Evolutionary conservation across 2,329 filamentous ascomycete species (phyloP), one percentile per base, ranked within the genome.

Genomic region (Diplodia scrobiculata): DNA sequence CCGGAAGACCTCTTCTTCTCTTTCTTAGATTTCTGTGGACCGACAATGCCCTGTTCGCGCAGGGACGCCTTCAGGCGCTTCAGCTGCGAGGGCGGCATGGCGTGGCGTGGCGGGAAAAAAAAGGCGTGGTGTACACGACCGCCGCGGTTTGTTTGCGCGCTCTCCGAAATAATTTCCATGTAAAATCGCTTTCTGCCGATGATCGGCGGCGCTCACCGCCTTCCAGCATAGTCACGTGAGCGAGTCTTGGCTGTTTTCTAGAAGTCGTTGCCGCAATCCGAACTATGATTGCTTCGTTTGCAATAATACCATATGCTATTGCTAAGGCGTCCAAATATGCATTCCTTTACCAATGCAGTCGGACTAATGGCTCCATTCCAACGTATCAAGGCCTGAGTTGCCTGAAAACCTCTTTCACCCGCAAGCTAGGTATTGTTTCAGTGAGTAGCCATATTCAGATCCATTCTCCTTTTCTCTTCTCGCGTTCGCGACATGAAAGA

Each of bases 1-100:
- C 87, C 64, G 84, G 86, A 45, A 9, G 41, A 84, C 74, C 90
- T 87, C 73, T 91, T 91, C 77, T 91, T 92, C 77, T 96, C 91
- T 80, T 97, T 98, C 75, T 98, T 98, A 9, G 93, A 97, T 74
- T 97, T 89, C 73, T 96, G 93, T 5, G 92, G 92, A 1, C 93
- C 92, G 50, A 93, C 88, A 62, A 99, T 89, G 65, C 95, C 95
- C 75, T 94, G 91, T 67, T 97, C 92, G 69, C 88, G 86, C 54
- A 99, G 84, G 10, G 93, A 97, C 71, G 91, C 86, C 81, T 98
- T 99, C 52, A 99, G 86, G 79, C 93, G 90, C 81, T 98, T 99
- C 67, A 99, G 85, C 82, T 99, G 96, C 13, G 96, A 99, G 69
- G 93, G 91, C 71, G 94, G 89, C 95, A 99, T 99, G 41, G 63